A percentile compares a stretch with the other conserved stretches of the same genome.
phyloP scores from a whole-genome alignment of 169 alveolate genomes.

The Cryptosporidium viatorum region DNA sequence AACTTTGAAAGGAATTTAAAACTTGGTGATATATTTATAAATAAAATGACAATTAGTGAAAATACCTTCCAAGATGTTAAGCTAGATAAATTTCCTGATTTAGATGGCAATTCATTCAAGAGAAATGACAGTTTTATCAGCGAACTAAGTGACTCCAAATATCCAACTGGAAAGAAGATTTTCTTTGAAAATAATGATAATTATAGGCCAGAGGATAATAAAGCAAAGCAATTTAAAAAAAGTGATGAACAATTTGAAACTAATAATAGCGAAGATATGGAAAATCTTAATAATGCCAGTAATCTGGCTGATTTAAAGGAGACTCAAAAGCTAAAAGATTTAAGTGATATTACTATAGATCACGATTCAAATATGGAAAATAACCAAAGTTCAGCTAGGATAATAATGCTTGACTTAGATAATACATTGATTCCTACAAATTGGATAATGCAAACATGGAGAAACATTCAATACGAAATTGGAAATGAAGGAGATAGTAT shows the following conservation, averaged over 20 bases:
- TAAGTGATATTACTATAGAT: background rate
- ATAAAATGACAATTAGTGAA: slow-evolving; percentile 36
- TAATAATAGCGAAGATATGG: slow-evolving; percentile 4
- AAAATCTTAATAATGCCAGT: slow-evolving; percentile 4
- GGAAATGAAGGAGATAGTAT: slow-evolving; percentile 64
- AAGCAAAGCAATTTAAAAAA: background rate
- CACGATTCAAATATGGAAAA: slow-evolving; percentile 15
- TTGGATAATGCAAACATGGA: slow-evolving; percentile 80
- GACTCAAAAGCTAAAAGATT: background rate
- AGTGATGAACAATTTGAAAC: slow-evolving; percentile 3
- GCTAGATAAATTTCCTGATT: slow-evolving; percentile 36
- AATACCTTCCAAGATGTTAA: slow-evolving; percentile 49
- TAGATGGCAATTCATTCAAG: background rate
- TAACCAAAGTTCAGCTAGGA: slow-evolving; percentile 22
- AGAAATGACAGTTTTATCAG: background rate
- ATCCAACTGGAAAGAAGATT: background rate
- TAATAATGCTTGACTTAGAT: slow-evolving; percentile 78
- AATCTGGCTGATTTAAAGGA: slow-evolving; percentile 12
- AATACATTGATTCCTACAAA: slow-evolving; percentile 79
- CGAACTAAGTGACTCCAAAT: background rate
- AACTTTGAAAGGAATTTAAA: background rate
- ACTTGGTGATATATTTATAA: background rate
- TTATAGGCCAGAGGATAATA: background rate
- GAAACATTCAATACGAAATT: slow-evolving; percentile 62
- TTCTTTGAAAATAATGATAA: background rate